Base-by-base conservation (phyloP, 2,329 filamentous ascomycete species). In the Byssothecium circinans region DNA sequence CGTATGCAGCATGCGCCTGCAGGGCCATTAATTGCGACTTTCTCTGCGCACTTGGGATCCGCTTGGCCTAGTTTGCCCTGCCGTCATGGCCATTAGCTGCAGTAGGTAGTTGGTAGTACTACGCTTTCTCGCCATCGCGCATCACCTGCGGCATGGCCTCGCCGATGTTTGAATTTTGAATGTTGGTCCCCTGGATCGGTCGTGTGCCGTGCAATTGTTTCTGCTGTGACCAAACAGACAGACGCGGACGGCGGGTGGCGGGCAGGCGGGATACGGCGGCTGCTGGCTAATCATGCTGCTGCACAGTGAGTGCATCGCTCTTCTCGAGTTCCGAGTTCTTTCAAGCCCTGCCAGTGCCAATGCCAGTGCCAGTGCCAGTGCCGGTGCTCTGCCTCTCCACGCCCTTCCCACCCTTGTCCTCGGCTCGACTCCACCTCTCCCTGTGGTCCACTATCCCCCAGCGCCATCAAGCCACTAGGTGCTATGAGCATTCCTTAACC, bases 401-500 rank as follows among this genome's bases (percentile, higher is more conserved):
- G 11, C 10, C 23, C 35, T 41, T 45, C 33, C 17, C 20, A 11
- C 23, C 32, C 25, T 23, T 41, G 39, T 25, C 44, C 44, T 47
- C 49, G 44, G 44, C 44, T 37, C 40, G 37, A 12, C 27, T 18
- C 37, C 23, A 12, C n/a, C 38, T 35, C 47, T 49, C 27, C 20
- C 25, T 33, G 25, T 22, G 14, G 39, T 22, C 20, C 32, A 15
- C 49, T 37, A 43, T 19, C 48, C 48, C 41, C 43, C 36, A 40
- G 43, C 43, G 43, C 44, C 37, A 27, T 41, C 25, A 33, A 41
- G 49, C 49, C 49, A 51, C 44, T 47, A 51, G 45, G 44, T 45
- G 33, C 46, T 39, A 40, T 45, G 44, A 41, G 44, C 49, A 51
- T 51, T 51, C 48, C 49, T 47, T 44, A 45, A 44, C 49, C 44